phyloP scores from a whole-genome alignment of 768 basidiomycete species.

The Collybia sp. region DNA sequence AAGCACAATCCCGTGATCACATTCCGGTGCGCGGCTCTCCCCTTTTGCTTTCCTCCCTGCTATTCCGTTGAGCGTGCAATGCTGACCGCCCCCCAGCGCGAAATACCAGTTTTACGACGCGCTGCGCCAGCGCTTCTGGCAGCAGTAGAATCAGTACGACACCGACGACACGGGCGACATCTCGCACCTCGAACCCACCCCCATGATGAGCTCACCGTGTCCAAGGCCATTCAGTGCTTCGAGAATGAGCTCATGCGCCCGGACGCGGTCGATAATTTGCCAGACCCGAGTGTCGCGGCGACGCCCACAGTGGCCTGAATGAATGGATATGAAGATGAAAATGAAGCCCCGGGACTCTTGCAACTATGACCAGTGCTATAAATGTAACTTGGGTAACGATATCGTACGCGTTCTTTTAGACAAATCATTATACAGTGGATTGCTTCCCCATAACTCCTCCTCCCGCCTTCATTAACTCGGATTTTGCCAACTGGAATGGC shows the following conservation, averaged over 20 bases:
- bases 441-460: too few relatives aligned
- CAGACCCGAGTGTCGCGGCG: conserved; percentile 44
- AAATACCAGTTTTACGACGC: conserved; percentile 96
- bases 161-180: conserved; percentile 72
- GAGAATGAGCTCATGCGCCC: conserved; percentile 76
- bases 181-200: conserved; percentile 83
- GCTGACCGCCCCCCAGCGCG: conserved; percentile 44
- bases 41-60: neutral
- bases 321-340: too few relatives aligned
- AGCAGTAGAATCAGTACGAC: conserved; percentile 87
- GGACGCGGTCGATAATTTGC: conserved; percentile 32
- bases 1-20: conserved; percentile 67
- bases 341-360: too few relatives aligned
- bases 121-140: conserved; percentile 88
- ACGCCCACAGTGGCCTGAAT: conserved; percentile 38
- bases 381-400: too few relatives aligned
- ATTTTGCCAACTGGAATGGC: too few relatives aligned
- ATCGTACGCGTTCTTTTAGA: too few relatives aligned
- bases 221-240: conserved; percentile 79
- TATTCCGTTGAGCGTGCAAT: neutral
- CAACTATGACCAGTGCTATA: too few relatives aligned
- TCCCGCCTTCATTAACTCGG: too few relatives aligned
- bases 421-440: too few relatives aligned
- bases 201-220: conserved; percentile 81
- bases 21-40: conserved; percentile 44